Evolutionary conservation across 345 rosid species (phyloP).

Genomic region (Toxicodendron radicans): DNA sequence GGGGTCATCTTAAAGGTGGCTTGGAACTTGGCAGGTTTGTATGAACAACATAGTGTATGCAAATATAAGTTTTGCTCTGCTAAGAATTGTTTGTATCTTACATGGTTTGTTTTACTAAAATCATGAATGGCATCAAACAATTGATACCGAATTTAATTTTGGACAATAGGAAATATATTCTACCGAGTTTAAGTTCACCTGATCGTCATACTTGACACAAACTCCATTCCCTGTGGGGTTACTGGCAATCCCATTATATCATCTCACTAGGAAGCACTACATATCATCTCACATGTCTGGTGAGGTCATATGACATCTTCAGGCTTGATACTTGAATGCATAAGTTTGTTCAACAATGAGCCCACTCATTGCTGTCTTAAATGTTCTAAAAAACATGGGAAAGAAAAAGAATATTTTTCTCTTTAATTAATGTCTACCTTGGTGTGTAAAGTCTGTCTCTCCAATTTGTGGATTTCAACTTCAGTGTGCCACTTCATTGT

Average conservation of each 20-base stretch:
- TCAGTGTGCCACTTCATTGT: background rate
- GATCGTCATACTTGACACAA: background rate
- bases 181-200: background rate
- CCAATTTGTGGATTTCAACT: background rate
- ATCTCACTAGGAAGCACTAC: background rate
- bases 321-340: background rate
- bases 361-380: background rate
- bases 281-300: background rate
- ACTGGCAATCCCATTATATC: background rate
- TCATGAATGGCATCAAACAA: slow-evolving; percentile 1
- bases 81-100: background rate
- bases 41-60: background rate
- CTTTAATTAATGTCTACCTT: background rate
- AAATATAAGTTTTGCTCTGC: background rate
- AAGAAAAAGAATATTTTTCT: no score
- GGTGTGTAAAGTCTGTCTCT: background rate
- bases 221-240: background rate
- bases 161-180: background rate
- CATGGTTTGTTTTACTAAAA: background rate
- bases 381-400: no score
- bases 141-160: background rate
- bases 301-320: background rate
- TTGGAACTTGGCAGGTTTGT: slow-evolving; percentile 71
- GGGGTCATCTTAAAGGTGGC: slow-evolving; percentile 54
- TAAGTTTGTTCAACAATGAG: background rate